Evolutionary conservation across 495 filamentous ascomycete genomes (phyloP).

Genomic region (Aspergillus mulundensis): DNA sequence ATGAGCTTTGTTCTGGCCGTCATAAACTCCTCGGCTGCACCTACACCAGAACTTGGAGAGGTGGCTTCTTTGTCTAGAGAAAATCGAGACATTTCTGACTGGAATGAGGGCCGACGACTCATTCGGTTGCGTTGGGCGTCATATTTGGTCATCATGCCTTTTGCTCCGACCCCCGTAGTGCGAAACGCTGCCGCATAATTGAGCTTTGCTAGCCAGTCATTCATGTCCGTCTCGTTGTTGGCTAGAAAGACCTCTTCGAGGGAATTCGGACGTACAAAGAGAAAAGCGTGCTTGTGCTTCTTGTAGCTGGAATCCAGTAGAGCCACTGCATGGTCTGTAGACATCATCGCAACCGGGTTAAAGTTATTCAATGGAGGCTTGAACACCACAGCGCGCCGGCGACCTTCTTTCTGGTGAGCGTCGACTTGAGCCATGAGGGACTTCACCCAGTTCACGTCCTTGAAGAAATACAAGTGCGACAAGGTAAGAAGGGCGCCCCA

Average conservation of each 20-base stretch:
- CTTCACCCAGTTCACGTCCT: slow-evolving; percentile 89
- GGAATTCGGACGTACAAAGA: slow-evolving; percentile 83
- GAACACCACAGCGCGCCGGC: slow-evolving; percentile 67
- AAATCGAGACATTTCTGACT: slow-evolving; percentile 30
- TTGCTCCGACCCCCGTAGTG: slow-evolving; percentile 85
- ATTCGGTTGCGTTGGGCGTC: slow-evolving; percentile 79
- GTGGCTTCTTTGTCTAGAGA: slow-evolving; percentile 30
- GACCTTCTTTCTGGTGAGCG: slow-evolving; percentile 58
- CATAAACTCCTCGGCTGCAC: slow-evolving; percentile 79
- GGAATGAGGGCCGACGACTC: slow-evolving; percentile 58
- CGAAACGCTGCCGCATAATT: slow-evolving; percentile 95
- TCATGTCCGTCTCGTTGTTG: slow-evolving; percentile 83
- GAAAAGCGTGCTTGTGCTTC: slow-evolving; percentile 94
- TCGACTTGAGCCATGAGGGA: slow-evolving; percentile 83
- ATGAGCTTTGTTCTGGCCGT: slow-evolving; percentile 77
- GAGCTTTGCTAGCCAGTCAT: slow-evolving; percentile 94
- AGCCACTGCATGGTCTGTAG: slow-evolving; percentile 86
- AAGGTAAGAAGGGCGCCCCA: slow-evolving; percentile 96
- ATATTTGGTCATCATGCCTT: slow-evolving; percentile 78
- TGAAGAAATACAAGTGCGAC: slow-evolving; percentile 94
- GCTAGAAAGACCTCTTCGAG: slow-evolving; percentile 90
- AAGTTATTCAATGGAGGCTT: slow-evolving; percentile 84
- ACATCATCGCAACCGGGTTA: slow-evolving; percentile 88
- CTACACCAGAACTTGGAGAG: slow-evolving; percentile 64
- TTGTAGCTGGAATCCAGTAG: slow-evolving; percentile 82